These are phyloP conservation scores for Vachellia collinsii DNA, from an alignment of 306 rosid species.

Conservation along the genomic window DNA sequence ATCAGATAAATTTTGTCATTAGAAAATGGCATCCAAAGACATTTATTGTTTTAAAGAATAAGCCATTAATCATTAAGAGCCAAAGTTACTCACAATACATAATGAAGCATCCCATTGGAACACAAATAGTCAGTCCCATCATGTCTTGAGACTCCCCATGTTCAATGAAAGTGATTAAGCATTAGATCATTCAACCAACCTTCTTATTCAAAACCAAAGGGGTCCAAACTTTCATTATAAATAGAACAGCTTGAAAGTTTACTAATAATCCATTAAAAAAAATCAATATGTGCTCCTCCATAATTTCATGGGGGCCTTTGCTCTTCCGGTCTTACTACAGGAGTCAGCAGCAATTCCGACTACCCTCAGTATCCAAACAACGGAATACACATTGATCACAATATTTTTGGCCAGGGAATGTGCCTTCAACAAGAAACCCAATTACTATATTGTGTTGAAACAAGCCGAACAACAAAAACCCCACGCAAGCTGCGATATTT, in stretches of 20 bases:
- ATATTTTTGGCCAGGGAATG: slow-evolving; percentile 6
- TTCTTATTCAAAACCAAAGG: not conserved
- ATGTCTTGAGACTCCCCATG: too few relatives aligned
- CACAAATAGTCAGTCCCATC: too few relatives aligned
- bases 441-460: not conserved
- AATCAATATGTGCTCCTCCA: not conserved
- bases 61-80: too few relatives aligned
- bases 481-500: slow-evolving; percentile 15
- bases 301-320: not conserved
- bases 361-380: slow-evolving; percentile 15
- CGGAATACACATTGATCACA: slow-evolving; percentile 5
- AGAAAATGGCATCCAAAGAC: slow-evolving; percentile 10
- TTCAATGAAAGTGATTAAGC: too few relatives aligned
- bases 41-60: too few relatives aligned
- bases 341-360: slow-evolving; percentile 1
- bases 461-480: not conserved
- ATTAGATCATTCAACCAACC: not conserved
- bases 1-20: too few relatives aligned
- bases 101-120: too few relatives aligned
- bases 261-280: not conserved
- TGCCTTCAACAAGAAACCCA: not conserved
- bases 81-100: too few relatives aligned
- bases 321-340: not conserved
- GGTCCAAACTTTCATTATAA: not conserved
- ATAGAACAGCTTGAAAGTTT: slow-evolving; percentile 7